Evolutionary conservation across 805 yeast species (phyloP).

Genomic region (Danielia reshetovae): DNA sequence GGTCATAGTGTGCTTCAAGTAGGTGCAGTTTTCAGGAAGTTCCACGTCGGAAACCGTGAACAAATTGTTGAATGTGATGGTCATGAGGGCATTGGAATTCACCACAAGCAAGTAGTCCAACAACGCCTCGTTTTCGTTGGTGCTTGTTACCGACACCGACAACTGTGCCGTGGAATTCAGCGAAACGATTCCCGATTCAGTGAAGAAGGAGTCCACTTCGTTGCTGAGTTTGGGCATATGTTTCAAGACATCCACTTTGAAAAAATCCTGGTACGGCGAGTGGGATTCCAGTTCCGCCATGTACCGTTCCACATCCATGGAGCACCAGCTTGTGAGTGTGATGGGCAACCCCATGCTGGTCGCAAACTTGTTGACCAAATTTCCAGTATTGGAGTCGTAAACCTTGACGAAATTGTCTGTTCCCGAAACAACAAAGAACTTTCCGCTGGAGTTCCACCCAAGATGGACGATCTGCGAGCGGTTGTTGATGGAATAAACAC

Average conservation of each 20-base stretch:
- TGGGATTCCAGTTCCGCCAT: conserved; percentile 1
- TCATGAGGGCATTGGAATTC: conserved; percentile 18
- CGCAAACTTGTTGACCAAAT: conserved; percentile 24
- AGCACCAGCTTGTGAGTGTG: conserved; percentile 17
- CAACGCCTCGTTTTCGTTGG: conserved; percentile 6
- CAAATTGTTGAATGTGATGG: conserved; percentile 30
- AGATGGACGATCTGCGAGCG: conserved; percentile 29
- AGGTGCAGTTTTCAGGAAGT: conserved; percentile 14
- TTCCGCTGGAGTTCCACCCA: conserved; percentile 34
- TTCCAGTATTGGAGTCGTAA: conserved; percentile 46
- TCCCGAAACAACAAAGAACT: conserved; percentile 43
- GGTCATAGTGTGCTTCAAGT: conserved; percentile 19
- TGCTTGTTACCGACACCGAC: conserved; percentile 10
- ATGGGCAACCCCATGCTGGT: conserved; percentile 14
- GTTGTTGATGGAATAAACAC: conserved; percentile 46
- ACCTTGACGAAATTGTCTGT: conserved; percentile 39
- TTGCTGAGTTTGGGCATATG: conserved; percentile 34
- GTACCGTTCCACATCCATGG: conserved; percentile 5
- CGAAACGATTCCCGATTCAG: background rate
- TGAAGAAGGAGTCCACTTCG: conserved; percentile 4
- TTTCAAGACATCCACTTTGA: conserved; percentile 24
- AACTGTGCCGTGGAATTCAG: conserved; percentile 4
- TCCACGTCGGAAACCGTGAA: conserved; percentile 25
- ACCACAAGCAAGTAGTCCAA: conserved; percentile 25
- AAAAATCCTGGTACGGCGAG: conserved; percentile 19